Evolutionary conservation across 768 basidiomycete species (phyloP).

Genomic region (Mycena filopes): DNA sequence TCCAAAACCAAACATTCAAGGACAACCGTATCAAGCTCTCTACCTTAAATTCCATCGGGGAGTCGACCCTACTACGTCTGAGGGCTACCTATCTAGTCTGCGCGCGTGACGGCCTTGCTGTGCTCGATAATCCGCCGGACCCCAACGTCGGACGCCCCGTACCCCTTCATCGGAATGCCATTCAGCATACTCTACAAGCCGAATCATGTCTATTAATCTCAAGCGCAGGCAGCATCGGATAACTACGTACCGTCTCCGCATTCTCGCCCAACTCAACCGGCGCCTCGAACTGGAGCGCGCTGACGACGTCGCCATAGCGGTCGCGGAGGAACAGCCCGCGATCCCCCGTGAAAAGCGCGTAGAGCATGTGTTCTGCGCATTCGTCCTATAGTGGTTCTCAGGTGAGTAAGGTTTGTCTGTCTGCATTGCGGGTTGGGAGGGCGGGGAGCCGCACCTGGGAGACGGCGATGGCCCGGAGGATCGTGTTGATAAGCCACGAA

Average conservation of each 20-base stretch:
- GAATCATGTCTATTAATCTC: not conserved
- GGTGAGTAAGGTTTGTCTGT: too few relatives aligned
- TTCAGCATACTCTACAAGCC: conserved; percentile 24
- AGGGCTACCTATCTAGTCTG: not conserved
- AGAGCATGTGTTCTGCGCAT: conserved; percentile 34
- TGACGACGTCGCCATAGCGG: conserved; percentile 15
- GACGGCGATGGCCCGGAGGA: conserved; percentile 17
- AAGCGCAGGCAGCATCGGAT: too few relatives aligned
- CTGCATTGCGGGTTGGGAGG: too few relatives aligned
- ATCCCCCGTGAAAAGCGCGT: conserved; percentile 27
- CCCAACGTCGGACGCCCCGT: conserved; percentile 26
- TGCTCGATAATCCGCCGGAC: conserved; percentile 22
- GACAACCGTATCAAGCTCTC: too few relatives aligned
- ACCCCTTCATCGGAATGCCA: conserved; percentile 18
- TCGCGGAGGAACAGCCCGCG: conserved; percentile 24
- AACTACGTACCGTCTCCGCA: conserved; percentile 16
- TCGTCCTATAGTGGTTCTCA: conserved; percentile 4
- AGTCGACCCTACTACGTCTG: too few relatives aligned
- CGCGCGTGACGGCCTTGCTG: conserved; percentile 17
- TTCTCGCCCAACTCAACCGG: conserved; percentile 16
- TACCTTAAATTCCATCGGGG: too few relatives aligned
- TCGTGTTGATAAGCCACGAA: conserved; percentile 20
- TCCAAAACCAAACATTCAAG: too few relatives aligned
- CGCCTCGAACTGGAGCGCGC: conserved; percentile 17
- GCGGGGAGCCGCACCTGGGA: too few relatives aligned